These are phyloP conservation scores for Cubamyces sp. DNA, from an alignment of 768 basidiomycete genomes.

Conservation along the genomic window DNA sequence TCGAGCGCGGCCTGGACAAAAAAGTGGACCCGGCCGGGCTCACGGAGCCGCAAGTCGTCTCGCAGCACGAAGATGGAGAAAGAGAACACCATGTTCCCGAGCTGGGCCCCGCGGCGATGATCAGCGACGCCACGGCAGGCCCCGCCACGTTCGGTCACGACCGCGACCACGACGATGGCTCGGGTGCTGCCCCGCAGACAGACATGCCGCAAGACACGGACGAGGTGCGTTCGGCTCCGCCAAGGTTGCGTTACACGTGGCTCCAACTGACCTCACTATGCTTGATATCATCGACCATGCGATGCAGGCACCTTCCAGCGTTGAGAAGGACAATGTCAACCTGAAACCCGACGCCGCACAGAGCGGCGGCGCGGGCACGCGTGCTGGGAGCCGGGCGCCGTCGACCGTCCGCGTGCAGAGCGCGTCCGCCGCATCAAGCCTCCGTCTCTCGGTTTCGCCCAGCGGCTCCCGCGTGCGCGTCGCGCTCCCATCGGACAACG, in stretches of 20 bases:
- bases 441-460: background rate
- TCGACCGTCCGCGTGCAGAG: background rate
- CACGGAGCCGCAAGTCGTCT: background rate
- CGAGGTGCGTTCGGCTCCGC: background rate
- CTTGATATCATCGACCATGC: background rate
- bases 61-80: background rate
- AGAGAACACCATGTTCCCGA: slow-evolving; percentile 7
- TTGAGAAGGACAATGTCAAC: slow-evolving; percentile 9
- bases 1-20: slow-evolving; percentile 19
- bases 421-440: background rate
- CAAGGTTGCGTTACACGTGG: background rate
- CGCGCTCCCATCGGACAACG: background rate
- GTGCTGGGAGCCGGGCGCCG: background rate
- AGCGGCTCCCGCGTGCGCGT: background rate
- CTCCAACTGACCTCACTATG: background rate
- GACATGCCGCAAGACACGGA: background rate
- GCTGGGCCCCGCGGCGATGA: slow-evolving; percentile 19
- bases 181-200: background rate
- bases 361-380: background rate
- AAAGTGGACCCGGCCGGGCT: slow-evolving; percentile 1
- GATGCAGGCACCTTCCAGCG: background rate
- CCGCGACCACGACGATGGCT: background rate
- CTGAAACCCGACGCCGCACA: slow-evolving; percentile 9
- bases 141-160: background rate
- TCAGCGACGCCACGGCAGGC: slow-evolving; percentile 19